Evolutionary conservation across 345 rosid species (phyloP).

Genomic region (Brassica carinata): DNA sequence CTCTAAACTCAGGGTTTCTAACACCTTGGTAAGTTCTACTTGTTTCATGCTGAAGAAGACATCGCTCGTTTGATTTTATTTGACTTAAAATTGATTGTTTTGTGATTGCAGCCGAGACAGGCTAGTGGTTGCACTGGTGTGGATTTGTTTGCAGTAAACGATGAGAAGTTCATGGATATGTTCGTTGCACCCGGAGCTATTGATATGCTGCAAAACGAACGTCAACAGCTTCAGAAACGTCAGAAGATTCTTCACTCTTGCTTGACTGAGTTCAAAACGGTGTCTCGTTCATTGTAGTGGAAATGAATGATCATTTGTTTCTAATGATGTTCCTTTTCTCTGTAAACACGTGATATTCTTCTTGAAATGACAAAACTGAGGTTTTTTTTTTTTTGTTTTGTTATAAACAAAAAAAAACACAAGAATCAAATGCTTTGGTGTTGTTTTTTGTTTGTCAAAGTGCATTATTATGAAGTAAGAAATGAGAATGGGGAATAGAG

Average conservation of each 20-base stretch:
- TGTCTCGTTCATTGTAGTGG: constrained; percentile 70
- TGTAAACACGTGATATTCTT: background rate
- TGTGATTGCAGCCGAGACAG: constrained; percentile 61
- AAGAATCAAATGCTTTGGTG: too few relatives aligned
- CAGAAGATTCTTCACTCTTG: constrained; percentile 87
- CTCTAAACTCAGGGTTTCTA: constrained; percentile 88
- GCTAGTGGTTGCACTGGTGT: constrained; percentile 76
- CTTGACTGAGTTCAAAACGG: constrained; percentile 77
- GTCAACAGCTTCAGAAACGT: constrained; percentile 78
- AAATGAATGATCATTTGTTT: constrained; percentile 24
- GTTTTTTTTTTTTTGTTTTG: too few relatives aligned
- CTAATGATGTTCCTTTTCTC: constrained; percentile 29
- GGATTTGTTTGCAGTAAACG: constrained; percentile 86
- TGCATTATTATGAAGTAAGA: too few relatives aligned
- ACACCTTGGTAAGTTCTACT: constrained; percentile 80
- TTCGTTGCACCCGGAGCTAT: constrained; percentile 91
- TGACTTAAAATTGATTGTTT: background rate
- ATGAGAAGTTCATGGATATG: constrained; percentile 94
- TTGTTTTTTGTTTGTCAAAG: too few relatives aligned
- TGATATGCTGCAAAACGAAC: constrained; percentile 67
- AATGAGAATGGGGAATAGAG: too few relatives aligned
- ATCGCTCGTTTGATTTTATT: background rate
- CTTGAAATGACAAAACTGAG: too few relatives aligned
- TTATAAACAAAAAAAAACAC: too few relatives aligned
- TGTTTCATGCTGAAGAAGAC: background rate